Evolutionary conservation across 306 rosid genomes (phyloP).

Genomic region (Prunus armeniaca): DNA sequence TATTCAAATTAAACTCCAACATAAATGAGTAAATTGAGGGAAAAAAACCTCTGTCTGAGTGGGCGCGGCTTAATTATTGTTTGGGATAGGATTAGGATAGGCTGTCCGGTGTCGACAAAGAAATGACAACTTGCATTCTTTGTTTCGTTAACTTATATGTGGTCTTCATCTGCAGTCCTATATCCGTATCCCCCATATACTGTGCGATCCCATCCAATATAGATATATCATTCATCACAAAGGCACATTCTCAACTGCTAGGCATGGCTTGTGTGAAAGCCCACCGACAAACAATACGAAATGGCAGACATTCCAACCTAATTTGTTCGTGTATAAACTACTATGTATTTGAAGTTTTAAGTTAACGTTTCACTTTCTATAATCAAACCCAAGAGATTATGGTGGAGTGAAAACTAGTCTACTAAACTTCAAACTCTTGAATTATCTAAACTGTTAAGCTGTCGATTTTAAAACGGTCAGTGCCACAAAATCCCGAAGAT

Average conservation of each 20-base stretch:
- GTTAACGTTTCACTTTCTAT: neutral
- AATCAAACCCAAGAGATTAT: neutral
- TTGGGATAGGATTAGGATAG: neutral
- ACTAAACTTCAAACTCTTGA: too few species aligned
- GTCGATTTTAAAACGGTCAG: neutral
- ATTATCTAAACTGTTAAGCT: too few species aligned
- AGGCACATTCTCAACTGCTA: neutral
- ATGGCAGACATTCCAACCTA: neutral
- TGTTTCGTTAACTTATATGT: neutral
- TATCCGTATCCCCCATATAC: neutral
- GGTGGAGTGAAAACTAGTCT: neutral
- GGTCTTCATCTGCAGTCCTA: neutral
- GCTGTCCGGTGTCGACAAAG: neutral
- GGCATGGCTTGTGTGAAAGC: slow-evolving; percentile 5
- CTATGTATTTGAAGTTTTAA: neutral
- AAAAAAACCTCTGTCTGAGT: too few species aligned
- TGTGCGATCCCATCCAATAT: neutral
- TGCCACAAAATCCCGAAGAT: too few species aligned
- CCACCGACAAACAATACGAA: slow-evolving; percentile 16
- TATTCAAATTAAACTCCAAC: neutral
- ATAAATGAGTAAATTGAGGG: neutral
- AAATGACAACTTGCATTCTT: neutral
- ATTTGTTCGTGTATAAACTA: neutral
- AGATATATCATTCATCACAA: neutral
- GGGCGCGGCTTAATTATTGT: neutral